Evolutionary conservation across 805 yeast species (phyloP), one percentile per base, ranked within the genome.

Genomic region (Candida succiphila): DNA sequence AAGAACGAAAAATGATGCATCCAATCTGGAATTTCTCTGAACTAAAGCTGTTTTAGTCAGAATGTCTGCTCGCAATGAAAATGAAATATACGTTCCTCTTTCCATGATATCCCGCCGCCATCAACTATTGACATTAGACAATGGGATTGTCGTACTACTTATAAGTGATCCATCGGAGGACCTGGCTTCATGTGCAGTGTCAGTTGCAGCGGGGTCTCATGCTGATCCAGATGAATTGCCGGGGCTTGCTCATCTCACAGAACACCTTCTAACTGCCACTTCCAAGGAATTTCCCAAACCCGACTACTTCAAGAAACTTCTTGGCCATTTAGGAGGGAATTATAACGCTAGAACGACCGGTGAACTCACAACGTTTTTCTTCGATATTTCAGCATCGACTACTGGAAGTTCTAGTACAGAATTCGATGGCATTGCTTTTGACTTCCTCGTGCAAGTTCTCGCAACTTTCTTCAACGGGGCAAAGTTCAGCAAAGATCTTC

Each of bases 201-300:
- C 84, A 25, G 85, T 87, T 2, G 78, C 78, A 3, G 63, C 84
- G 1, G 98, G 98, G 7, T 77, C 95, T 2, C 78, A 76, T 46
- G 65, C 76, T 30, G 96, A 89, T 43, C 89, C 94, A 1, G 61
- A 58, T 5, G 67, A 65, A 4, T 44, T 80, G 2, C 75, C 75
- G 0, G 98, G 98, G 0, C 49, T 89, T 25, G 97, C 97, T 0
- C 98, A 89, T 59, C 68, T 85, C 37, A 80, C 94, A 45, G 96
- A 86, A 48, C 95, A 86, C 52, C 63, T 81, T 66, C 35, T 77
- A 3, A 56, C 72, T 23, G 62, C 66, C 35, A 82, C 79, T 3
- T 71, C 82, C 0, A 72, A 67, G 43, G 55, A 63, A 32, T 77
- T 52, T 40, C 78, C 82, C 1, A 49, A 56, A 15, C 63, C 72